A percentile compares a stretch with the other conserved stretches of the same genome.
phyloP scores from a whole-genome alignment of 2,329 filamentous ascomycete species.

The Fusarium agapanthi region DNA sequence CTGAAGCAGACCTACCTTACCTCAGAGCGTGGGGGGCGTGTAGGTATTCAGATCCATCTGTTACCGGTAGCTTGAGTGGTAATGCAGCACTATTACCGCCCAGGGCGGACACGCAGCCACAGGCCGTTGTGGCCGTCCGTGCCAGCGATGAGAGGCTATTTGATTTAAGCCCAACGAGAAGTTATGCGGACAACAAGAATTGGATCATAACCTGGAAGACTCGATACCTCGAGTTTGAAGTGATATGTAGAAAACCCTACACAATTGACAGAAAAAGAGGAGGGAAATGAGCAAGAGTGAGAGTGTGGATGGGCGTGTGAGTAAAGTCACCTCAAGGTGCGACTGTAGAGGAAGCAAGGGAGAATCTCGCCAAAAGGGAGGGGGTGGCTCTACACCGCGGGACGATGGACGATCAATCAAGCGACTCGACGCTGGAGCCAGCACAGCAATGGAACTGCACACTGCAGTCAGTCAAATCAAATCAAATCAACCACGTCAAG shows the following conservation, averaged over 20 bases:
- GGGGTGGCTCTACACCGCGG: constrained; percentile 23
- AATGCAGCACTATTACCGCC: constrained; percentile 19
- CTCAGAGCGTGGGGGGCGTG: constrained; percentile 19
- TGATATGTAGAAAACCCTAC: neutral
- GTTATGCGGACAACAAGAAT: neutral
- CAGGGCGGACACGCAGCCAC: constrained; percentile 7
- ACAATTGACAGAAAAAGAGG: neutral
- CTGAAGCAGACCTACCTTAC: neutral
- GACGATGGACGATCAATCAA: constrained; percentile 33
- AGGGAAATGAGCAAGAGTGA: constrained; percentile 12
- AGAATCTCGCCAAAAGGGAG: neutral
- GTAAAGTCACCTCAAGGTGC: constrained; percentile 24
- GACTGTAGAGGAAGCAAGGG: constrained; percentile 28
- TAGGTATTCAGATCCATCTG: neutral
- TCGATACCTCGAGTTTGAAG: neutral
- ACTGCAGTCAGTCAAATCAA: constrained; percentile 20
- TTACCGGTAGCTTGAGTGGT: constrained; percentile 22
- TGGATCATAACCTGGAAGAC: neutral
- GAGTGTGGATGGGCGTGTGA: constrained; percentile 30
- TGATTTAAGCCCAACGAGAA: neutral
- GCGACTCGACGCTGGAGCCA: constrained; percentile 37
- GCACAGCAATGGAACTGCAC: constrained; percentile 33
- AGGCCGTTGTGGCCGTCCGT: constrained; percentile 14
- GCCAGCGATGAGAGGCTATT: neutral
- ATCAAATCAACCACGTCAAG: constrained; percentile 33